Evolutionary conservation across 345 rosid species (phyloP).

Genomic region (Populus tremula): DNA sequence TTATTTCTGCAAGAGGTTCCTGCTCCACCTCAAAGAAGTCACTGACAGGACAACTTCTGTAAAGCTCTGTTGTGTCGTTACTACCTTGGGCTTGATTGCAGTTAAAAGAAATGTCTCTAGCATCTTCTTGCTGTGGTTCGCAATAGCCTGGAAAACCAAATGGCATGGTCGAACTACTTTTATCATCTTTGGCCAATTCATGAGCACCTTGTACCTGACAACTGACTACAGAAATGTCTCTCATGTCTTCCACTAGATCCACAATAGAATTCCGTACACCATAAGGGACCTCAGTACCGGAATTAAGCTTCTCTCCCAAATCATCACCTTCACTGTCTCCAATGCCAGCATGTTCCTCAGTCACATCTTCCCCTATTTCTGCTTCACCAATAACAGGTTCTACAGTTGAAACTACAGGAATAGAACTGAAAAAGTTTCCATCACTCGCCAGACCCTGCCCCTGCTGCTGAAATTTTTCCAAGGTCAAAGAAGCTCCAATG

Average conservation of each 20-base stretch:
- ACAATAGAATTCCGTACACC: conserved; percentile 26
- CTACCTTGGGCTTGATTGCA: conserved; percentile 31
- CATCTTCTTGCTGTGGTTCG: conserved; percentile 24
- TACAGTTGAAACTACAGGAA: conserved; percentile 15
- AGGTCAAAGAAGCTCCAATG: conserved; percentile 33
- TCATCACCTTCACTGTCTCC: conserved; percentile 31
- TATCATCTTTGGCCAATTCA: conserved; percentile 17
- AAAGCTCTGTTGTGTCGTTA: conserved; percentile 34
- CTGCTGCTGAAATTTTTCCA: conserved; percentile 30
- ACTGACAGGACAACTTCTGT: conserved; percentile 34
- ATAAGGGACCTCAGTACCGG: conserved; percentile 12
- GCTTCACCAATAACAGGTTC: conserved; percentile 30
- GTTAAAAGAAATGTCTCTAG: conserved; percentile 28
- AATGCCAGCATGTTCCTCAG: conserved; percentile 18
- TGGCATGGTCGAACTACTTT: conserved; percentile 13
- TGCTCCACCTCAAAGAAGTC: conserved; percentile 42
- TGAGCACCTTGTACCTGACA: conserved; percentile 30
- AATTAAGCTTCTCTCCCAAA: conserved; percentile 20
- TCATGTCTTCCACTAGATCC: conserved; percentile 36
- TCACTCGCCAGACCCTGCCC: conserved; percentile 29
- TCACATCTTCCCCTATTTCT: conserved; percentile 26
- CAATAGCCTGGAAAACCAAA: conserved; percentile 23
- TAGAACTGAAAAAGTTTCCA: conserved; percentile 14
- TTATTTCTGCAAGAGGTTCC: conserved; percentile 34
- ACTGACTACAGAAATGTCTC: conserved; percentile 35